These are phyloP conservation scores for Calonectria pseudoturangicola DNA, from an alignment of 2,329 filamentous ascomycete genomes.

Conservation along the genomic window DNA sequence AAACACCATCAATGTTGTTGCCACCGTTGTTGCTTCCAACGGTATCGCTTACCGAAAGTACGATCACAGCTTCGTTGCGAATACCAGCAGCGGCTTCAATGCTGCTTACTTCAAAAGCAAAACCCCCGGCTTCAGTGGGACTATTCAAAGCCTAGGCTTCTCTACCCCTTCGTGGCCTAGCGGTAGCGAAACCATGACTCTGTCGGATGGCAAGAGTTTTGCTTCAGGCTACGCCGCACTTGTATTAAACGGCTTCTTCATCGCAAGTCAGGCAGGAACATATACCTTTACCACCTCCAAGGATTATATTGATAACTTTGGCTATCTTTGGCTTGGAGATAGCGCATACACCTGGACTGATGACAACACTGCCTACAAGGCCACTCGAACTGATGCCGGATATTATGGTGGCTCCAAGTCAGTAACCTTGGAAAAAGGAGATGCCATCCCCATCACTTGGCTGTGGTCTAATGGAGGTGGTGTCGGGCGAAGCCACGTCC, in stretches of 20 bases:
- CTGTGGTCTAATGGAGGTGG: constrained; percentile 24
- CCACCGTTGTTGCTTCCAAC: constrained; percentile 17
- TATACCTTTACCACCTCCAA: constrained; percentile 8
- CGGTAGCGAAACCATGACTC: neutral
- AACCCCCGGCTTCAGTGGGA: neutral
- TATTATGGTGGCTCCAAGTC: neutral
- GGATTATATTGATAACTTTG: constrained; percentile 15
- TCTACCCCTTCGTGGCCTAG: constrained; percentile 8
- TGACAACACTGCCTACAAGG: neutral
- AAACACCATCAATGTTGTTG: neutral
- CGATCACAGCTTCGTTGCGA: neutral
- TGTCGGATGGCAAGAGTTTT: constrained; percentile 4
- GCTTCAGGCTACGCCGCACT: neutral
- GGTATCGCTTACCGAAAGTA: constrained; percentile 18
- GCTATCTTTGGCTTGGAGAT: constrained; percentile 19
- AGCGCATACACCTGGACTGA: constrained; percentile 4
- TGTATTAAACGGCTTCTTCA: constrained; percentile 25
- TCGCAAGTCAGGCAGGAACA: constrained; percentile 8
- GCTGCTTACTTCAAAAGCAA: neutral
- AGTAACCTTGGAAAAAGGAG: constrained; percentile 9
- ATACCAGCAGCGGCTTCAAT: neutral
- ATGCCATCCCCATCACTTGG: constrained; percentile 24
- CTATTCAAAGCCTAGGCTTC: neutral
- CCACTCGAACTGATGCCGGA: neutral
- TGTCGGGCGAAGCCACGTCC: constrained; percentile 1